These are phyloP conservation scores for Rugosomyces carneus DNA, from an alignment of 1,284 basidiomycete genomes.

Conservation along the genomic window DNA sequence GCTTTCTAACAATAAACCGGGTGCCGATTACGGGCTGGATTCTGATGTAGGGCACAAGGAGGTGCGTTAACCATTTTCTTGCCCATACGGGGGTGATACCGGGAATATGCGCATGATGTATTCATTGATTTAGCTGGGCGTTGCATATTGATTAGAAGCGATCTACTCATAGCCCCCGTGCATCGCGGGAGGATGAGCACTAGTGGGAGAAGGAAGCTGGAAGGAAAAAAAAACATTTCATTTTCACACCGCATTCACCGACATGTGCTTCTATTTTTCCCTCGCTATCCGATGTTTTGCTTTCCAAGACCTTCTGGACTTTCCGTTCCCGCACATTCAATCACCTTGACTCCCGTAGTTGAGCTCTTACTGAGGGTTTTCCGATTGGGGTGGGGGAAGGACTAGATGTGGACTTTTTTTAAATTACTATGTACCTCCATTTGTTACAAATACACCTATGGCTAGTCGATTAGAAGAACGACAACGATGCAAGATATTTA, in stretches of 20 bases:
- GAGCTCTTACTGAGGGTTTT: not conserved
- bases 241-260: not conserved
- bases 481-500: not conserved
- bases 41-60: not conserved
- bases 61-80: slow-evolving; percentile 6
- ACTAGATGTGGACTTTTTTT: not conserved
- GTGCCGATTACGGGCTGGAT: not conserved
- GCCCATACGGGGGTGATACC: not conserved
- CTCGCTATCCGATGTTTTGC: not conserved
- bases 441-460: not conserved
- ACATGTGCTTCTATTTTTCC: not conserved
- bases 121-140: not conserved
- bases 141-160: not conserved
- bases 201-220: not conserved
- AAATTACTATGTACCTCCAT: not conserved
- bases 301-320: not conserved
- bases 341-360: not conserved
- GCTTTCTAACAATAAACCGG: slow-evolving; percentile 2
- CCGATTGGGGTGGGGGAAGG: not conserved
- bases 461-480: not conserved
- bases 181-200: not conserved
- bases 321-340: not conserved
- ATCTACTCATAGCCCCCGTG: not conserved
- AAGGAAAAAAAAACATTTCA: not conserved
- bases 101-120: not conserved